phyloP scores from a whole-genome alignment of 169 alveolate species.

The Plasmodium vivax region DNA sequence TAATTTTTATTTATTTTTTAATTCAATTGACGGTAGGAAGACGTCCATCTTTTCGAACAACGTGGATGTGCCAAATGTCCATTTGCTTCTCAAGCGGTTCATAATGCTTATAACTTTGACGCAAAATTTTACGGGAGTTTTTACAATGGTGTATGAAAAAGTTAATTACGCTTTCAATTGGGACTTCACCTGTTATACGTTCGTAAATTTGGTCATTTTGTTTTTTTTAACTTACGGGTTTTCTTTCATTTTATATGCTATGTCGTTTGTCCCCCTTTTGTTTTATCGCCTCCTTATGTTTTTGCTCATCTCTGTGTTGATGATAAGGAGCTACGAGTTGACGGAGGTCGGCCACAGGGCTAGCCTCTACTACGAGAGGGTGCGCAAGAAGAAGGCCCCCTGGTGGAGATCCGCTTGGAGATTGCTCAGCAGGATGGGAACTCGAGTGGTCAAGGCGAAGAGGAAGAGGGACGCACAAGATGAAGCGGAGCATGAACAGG shows the following conservation, averaged over 20 bases:
- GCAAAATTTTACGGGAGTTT: slow-evolving; percentile 45
- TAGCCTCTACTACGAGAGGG: slow-evolving; percentile 9
- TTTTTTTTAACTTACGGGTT: slow-evolving; percentile 48
- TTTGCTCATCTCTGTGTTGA: not conserved
- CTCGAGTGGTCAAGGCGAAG: not conserved
- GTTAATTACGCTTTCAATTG: slow-evolving; percentile 65
- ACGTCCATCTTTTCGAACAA: slow-evolving; percentile 57
- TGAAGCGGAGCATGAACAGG: not conserved
- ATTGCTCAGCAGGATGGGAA: not conserved
- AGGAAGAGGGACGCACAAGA: not conserved
- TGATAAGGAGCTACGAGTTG: slow-evolving; percentile 48
- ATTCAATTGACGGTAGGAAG: slow-evolving; percentile 16
- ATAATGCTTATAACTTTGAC: slow-evolving; percentile 31
- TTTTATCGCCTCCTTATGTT: slow-evolving; percentile 46
- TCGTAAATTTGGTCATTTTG: slow-evolving; percentile 33
- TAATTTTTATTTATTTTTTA: slow-evolving; percentile 52
- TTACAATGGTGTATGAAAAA: slow-evolving; percentile 62
- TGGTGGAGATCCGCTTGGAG: slow-evolving; percentile 1
- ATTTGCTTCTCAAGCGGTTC: slow-evolving; percentile 32
- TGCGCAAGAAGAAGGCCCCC: not conserved
- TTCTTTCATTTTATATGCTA: slow-evolving; percentile 27
- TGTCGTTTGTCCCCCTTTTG: slow-evolving; percentile 42
- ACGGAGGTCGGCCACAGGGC: slow-evolving; percentile 63
- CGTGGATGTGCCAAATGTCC: slow-evolving; percentile 65
- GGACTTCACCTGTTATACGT: slow-evolving; percentile 51